These are phyloP conservation scores for Phytopythium helicoides DNA, from an alignment of 352 stramenopile genomes.

Conservation along the genomic window DNA sequence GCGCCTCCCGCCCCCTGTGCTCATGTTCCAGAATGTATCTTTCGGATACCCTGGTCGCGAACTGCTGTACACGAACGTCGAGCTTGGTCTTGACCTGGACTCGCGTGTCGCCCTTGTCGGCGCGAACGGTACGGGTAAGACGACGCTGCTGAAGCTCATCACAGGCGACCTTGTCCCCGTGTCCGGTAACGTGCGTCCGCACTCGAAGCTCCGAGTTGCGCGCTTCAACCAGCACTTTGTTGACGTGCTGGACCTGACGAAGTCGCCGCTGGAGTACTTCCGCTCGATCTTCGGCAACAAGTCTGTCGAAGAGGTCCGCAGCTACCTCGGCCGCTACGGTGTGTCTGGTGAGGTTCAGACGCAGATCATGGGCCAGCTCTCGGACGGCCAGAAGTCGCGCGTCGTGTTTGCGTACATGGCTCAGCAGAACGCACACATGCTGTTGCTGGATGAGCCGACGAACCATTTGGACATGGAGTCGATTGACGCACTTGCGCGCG, in stretches of 20 bases:
- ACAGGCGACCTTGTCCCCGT: constrained; percentile 93
- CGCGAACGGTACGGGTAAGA: constrained; percentile 96
- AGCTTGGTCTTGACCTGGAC: constrained; percentile 97
- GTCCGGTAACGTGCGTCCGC: constrained; percentile 93
- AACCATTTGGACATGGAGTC: constrained; percentile 94
- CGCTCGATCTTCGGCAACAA: constrained; percentile 92
- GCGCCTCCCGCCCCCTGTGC: constrained; percentile 92
- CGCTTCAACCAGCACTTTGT: constrained; percentile 99
- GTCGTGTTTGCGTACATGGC: constrained; percentile 98
- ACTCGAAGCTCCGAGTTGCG: constrained; percentile 95
- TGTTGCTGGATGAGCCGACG: constrained; percentile 89
- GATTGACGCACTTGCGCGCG: constrained; percentile 97
- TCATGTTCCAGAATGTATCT: constrained; percentile 97
- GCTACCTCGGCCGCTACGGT: constrained; percentile 96
- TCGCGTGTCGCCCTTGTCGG: constrained; percentile 96
- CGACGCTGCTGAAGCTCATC: constrained; percentile 98
- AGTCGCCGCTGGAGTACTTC: constrained; percentile 97
- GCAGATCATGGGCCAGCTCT: constrained; percentile 95
- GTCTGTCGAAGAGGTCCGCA: constrained; percentile 93
- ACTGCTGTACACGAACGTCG: constrained; percentile 91
- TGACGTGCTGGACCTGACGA: constrained; percentile 95
- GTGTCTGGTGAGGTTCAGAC: constrained; percentile 96
- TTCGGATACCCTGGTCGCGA: constrained; percentile 94
- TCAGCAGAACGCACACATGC: constrained; percentile 96
- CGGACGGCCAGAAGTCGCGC: constrained; percentile 95